Base-by-base conservation (phyloP, 495 filamentous ascomycete genomes). In the Immersiella caudata region DNA sequence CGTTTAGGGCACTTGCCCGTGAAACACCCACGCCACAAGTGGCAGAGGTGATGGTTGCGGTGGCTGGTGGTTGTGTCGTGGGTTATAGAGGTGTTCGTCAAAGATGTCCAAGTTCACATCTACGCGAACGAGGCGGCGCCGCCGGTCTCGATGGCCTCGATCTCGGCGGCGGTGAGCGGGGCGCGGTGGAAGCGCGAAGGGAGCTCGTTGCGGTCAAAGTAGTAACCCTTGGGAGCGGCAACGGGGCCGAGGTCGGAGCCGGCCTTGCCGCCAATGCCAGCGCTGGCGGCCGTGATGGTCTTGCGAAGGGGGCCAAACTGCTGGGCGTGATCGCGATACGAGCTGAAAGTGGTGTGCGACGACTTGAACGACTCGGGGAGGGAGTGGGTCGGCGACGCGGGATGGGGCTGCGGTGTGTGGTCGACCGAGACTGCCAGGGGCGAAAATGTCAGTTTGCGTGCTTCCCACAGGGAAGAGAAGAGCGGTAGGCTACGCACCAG, bases 81-180 rank as follows among this genome's bases (percentile, higher is more conserved):
- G 1, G 29, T 60, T 55, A 16, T 49, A 22, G 52, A 26, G n/a
- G n/a, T n/a, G n/a, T n/a, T 27, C 29, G 16, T 60, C n/a, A 7
- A 22, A n/a, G 2, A 33, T 3, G 29, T 33, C 14, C 29, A n/a
- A 0, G 20, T 33, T 16, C 14, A n/a, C 33, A 33, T 66, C 79
- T 70, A 82, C 29, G 77, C 76, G 65, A 78, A 76, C 58, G 77
- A 69, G 6, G 80, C 69, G 16, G 94, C 95, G 63, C 95, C 95
- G 27, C 93, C 96, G 29, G 90, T 91, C 86, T 97, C 93, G 64
- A 99, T 85, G 35, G 93, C 93, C 76, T 98, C 96, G 66, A 99
- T 99, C 84, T 99, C 95, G 54, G 88, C 89, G 71, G 88, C 75
- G 26, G 83, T 89, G 78, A 92, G 89, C 20, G 87, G 83, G 16